Evolutionary conservation across 805 yeast species (phyloP).

Genomic region (Wickerhamiella cacticola): DNA sequence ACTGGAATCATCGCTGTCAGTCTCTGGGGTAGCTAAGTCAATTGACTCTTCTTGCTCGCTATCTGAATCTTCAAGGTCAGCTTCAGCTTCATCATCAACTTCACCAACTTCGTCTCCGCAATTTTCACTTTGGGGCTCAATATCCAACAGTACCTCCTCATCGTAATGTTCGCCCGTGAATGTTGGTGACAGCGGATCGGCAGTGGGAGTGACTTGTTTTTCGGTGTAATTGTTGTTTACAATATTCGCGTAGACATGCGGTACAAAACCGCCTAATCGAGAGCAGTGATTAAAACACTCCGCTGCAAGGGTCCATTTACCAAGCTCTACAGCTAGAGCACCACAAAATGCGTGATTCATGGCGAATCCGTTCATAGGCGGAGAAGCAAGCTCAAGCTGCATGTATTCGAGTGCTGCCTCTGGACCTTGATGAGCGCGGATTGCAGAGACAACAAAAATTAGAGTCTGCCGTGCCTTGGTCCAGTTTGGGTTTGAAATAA

Average conservation of each 20-base stretch:
- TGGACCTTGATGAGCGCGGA: background rate
- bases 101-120: too few relatives aligned
- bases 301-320: background rate
- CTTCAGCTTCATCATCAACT: too few relatives aligned
- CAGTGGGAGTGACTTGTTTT: too few relatives aligned
- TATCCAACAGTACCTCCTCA: too few relatives aligned
- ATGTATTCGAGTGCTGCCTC: background rate
- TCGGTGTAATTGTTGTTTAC: too few relatives aligned
- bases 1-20: too few relatives aligned
- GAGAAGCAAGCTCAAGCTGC: background rate
- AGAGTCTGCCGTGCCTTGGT: background rate
- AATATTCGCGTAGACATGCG: background rate
- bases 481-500: background rate
- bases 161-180: too few relatives aligned
- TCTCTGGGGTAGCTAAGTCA: too few relatives aligned
- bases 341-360: background rate
- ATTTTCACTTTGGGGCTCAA: too few relatives aligned
- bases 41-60: too few relatives aligned
- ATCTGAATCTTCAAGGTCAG: too few relatives aligned
- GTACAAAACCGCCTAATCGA: background rate
- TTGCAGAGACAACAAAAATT: background rate
- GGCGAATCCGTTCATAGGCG: background rate
- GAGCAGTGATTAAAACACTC: background rate
- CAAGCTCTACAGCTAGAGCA: background rate
- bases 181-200: too few relatives aligned